Evolutionary conservation across 805 yeast genomes (phyloP).

Genomic region (Yarrowia deformans): DNA sequence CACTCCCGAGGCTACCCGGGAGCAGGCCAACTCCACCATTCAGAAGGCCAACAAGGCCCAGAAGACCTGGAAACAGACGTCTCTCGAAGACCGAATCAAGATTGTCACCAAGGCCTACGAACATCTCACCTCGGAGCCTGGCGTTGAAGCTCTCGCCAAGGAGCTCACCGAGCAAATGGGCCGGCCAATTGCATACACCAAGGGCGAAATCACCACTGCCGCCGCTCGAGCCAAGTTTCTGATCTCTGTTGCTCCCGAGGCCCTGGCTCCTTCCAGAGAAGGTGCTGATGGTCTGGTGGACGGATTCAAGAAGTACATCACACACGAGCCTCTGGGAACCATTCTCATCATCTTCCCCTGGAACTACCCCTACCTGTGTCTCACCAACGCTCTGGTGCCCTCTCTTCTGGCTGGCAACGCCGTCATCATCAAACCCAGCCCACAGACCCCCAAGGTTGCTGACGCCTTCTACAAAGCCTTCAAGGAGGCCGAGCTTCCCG

Average conservation of each 20-base stretch:
- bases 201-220: slow-evolving; percentile 49
- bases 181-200: slow-evolving; percentile 49
- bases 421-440: slow-evolving; percentile 84
- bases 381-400: slow-evolving; percentile 88
- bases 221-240: slow-evolving; percentile 47
- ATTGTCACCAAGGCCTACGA: slow-evolving; percentile 45
- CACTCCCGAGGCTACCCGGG: slow-evolving; percentile 45
- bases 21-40: slow-evolving; percentile 42
- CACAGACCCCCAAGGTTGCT: slow-evolving; percentile 85
- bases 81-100: slow-evolving; percentile 46
- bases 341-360: slow-evolving; percentile 91
- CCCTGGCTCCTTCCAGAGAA: slow-evolving; percentile 45
- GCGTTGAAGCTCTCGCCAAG: slow-evolving; percentile 45
- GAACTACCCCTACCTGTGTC: slow-evolving; percentile 90
- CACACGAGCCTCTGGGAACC: slow-evolving; percentile 84
- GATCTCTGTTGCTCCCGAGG: slow-evolving; percentile 49
- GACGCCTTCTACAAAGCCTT: slow-evolving; percentile 68
- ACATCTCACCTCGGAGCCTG: slow-evolving; percentile 43
- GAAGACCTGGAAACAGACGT: slow-evolving; percentile 44
- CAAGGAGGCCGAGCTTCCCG: slow-evolving; percentile 80
- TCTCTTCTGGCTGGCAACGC: slow-evolving; percentile 88
- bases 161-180: slow-evolving; percentile 51
- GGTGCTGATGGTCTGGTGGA: slow-evolving; percentile 45
- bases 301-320: slow-evolving; percentile 48
- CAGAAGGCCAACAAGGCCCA: slow-evolving; percentile 46